Conservation (phyloP, 148 eudicot genomes). For the Drosera capensis region DNA sequence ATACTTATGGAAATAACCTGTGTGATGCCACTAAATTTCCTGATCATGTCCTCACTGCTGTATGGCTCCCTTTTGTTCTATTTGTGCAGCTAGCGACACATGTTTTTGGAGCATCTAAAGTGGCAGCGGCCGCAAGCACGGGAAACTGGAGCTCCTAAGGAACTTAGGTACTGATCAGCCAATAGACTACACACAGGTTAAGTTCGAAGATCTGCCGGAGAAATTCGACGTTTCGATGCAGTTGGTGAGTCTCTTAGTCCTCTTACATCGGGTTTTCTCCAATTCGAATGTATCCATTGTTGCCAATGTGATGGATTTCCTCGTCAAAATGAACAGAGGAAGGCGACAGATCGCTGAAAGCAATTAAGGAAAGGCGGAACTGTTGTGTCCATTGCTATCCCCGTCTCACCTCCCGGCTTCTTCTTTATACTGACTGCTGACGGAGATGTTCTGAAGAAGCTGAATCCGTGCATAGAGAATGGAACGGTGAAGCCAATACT, state of each 20-base stretch:
- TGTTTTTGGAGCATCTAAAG: constrained; percentile 85
- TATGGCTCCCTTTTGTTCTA: constrained; percentile 1
- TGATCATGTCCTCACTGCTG: too few relatives aligned
- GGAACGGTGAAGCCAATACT: constrained; percentile 69
- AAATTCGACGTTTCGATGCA: constrained; percentile 88
- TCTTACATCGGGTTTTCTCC: too few relatives aligned
- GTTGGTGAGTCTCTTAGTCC: constrained; percentile 41
- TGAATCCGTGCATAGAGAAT: constrained; percentile 63
- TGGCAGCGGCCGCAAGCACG: constrained; percentile 95
- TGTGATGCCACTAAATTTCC: too few relatives aligned
- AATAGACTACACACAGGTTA: constrained; percentile 78
- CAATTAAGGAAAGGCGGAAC: constrained; percentile 83
- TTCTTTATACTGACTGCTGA: constrained; percentile 72
- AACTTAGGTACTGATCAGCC: constrained; percentile 79
- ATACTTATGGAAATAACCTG: too few relatives aligned
- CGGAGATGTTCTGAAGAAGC: constrained; percentile 57
- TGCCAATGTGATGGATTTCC: too few relatives aligned
- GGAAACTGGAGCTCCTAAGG: constrained; percentile 56
- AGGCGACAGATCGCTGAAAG: constrained; percentile 66
- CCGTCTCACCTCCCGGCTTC: constrained; percentile 79
- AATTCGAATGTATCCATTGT: too few relatives aligned
- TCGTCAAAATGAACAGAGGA: constrained; percentile 32
- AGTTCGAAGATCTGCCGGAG: constrained; percentile 71
- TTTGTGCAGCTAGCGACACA: constrained; percentile 68
- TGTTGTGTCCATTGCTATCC: constrained; percentile 64